A percentile compares a stretch with the other conserved stretches of the same genome.
Conservation (phyloP, 108 stramenopile genomes). For the Parietichytrium sp. region DNA sequence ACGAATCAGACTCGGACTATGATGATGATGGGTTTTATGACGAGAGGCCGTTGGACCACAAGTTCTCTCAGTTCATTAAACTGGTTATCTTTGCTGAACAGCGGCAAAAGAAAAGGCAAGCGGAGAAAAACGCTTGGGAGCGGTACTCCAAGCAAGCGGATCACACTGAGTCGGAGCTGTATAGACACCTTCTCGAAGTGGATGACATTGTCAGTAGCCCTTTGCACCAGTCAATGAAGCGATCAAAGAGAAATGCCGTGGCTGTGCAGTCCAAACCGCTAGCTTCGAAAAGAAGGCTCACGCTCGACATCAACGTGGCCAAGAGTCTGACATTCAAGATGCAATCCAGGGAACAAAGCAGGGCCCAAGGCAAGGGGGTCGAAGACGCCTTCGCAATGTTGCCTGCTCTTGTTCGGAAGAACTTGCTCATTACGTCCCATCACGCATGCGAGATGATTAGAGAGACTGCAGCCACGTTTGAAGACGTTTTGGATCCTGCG, state of each 20-base stretch:
- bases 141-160: not conserved
- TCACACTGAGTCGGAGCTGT: not conserved
- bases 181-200: not conserved
- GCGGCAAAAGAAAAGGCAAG: not conserved
- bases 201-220: not conserved
- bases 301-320: slow-evolving; percentile 1
- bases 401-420: not conserved
- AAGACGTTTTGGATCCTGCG: too few species aligned
- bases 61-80: slow-evolving; percentile 25
- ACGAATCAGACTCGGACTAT: not conserved
- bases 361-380: not conserved
- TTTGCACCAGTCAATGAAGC: too few species aligned
- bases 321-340: not conserved
- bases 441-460: slow-evolving; percentile 28
- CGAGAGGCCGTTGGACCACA: not conserved
- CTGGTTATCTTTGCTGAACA: not conserved
- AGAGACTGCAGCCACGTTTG: not conserved
- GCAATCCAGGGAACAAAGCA: not conserved
- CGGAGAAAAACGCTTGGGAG: not conserved
- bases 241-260: too few species aligned
- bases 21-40: not conserved
- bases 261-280: too few species aligned
- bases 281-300: slow-evolving; percentile 11
- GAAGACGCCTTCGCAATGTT: not conserved
- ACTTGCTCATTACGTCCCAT: slow-evolving; percentile 13